Percentiles rank a stretch among this genome's conserved stretches.
phyloP scores from a whole-genome alignment of 108 stramenopile genomes.

The Aurantiochytrium sp. region DNA sequence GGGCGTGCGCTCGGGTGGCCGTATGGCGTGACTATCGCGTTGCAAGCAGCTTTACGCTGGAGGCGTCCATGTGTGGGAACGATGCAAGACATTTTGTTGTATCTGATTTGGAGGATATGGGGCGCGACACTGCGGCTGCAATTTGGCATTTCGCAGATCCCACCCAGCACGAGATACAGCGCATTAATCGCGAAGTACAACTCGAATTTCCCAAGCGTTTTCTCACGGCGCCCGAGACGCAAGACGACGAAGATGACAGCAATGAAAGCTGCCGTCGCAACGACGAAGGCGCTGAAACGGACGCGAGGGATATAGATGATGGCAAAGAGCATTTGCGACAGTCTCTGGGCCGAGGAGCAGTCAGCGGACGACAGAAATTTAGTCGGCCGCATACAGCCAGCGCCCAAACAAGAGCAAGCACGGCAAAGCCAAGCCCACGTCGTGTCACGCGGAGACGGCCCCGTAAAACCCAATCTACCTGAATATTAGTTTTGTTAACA shows the following conservation, averaged over 20 bases:
- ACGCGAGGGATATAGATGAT: no score
- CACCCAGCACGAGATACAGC: not conserved
- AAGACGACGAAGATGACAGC: not conserved
- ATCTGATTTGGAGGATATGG: not conserved
- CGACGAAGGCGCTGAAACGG: no score
- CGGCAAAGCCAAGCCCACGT: no score
- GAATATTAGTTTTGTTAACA: no score
- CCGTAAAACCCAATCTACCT: no score
- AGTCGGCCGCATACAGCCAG: not conserved
- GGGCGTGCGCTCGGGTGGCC: not conserved
- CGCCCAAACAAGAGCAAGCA: no score
- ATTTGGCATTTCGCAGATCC: not conserved
- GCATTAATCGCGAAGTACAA: not conserved
- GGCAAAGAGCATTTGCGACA: no score
- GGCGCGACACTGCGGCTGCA: not conserved
- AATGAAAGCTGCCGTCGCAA: not conserved
- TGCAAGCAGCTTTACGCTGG: not conserved
- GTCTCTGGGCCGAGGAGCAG: no score
- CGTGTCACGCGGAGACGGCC: no score
- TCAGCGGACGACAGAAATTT: not conserved
- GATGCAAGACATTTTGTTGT: not conserved
- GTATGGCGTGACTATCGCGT: not conserved
- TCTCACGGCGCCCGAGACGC: not conserved
- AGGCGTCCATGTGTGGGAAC: conserved; percentile 20
- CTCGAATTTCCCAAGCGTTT: not conserved